phyloP scores from a whole-genome alignment of 139 green algal species.

The Chlorella vulgaris region DNA sequence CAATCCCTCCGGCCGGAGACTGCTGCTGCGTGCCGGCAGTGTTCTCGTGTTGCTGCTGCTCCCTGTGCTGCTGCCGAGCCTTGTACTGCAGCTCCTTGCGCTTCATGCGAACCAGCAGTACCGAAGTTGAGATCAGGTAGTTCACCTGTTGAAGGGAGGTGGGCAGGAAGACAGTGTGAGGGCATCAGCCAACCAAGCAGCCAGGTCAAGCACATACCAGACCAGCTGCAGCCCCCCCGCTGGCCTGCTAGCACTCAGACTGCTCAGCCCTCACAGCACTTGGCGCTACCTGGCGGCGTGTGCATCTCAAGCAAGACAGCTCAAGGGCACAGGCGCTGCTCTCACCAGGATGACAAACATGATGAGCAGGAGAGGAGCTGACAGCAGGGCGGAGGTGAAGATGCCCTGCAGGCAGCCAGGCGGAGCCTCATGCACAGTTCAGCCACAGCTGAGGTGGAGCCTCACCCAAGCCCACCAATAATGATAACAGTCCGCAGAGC shows the following conservation, averaged over 20 bases:
- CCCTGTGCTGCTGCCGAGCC: constrained; percentile 14
- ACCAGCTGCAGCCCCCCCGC: too few species aligned
- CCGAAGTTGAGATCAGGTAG: constrained; percentile 32
- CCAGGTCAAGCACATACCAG: too few species aligned
- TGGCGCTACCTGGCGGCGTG: too few species aligned
- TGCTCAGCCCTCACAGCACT: too few species aligned
- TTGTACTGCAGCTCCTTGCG: constrained; percentile 49
- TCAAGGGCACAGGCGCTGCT: neutral
- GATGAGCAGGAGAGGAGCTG: constrained; percentile 52
- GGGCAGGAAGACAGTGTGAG: neutral
- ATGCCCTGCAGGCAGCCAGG: constrained; percentile 31
- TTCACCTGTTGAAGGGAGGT: too few species aligned
- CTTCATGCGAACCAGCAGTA: constrained; percentile 56
- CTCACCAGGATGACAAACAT: constrained; percentile 63
- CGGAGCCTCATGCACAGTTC: too few species aligned
- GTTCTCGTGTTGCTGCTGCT: neutral
- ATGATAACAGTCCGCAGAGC: too few species aligned
- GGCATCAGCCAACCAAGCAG: neutral
- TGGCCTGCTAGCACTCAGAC: neutral
- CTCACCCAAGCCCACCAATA: too few species aligned
- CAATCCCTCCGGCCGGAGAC: too few species aligned
- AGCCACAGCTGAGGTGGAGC: too few species aligned
- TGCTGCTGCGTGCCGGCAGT: neutral
- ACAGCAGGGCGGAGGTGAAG: constrained; percentile 58
- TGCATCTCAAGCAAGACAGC: neutral